Base-by-base conservation (phyloP, 2,329 filamentous ascomycete genomes). In the Alternaria arborescens region DNA sequence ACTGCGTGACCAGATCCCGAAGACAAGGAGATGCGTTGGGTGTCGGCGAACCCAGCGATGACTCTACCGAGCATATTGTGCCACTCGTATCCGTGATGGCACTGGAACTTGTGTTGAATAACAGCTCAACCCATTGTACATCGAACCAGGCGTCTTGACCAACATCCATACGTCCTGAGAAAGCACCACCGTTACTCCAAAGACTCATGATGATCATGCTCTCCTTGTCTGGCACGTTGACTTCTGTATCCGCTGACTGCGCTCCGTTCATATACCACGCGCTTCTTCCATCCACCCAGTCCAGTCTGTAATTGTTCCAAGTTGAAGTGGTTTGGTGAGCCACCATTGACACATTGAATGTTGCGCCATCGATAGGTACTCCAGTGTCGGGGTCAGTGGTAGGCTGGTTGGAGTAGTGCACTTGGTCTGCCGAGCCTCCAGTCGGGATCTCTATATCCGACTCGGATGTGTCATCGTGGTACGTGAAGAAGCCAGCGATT, bases 381-480 rank as follows among this genome's bases (percentile, higher is more conserved):
- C 47, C 55, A n/a, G 61, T 61, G 24, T 57, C 46, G 5, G 60
- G 52, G 22, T 56, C 30, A 1, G 61, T 30, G 3, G 61, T 62
- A 5, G 64, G 61, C 40, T 64, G 64, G 11, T 66, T 66, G 3
- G 64, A 61, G 32, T 47, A 64, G 14, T 61, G 61, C 2, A 64
- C 34, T 36, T 48, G 26, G 8, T 54, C 38, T 14, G 14, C 14
- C 16, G 43, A 26, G 6, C 12, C 22, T 16, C 61, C 58, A 0
- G 64, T 66, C 8, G 62, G 55, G 4, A 66, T 59, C 52, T 64
- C 64, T 30, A 66, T 61, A 11, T 66, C 64, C 0, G 64, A 66
- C 51, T 66, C 64, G 5, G 11, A 7, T 0, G 58, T 66, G 44
- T 66, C 61, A 18, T 66, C 58, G 5, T 58, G 44, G 50, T 66